phyloP scores from a whole-genome alignment of 2,329 filamentous ascomycete genomes.

The Apiospora saccharicola region DNA sequence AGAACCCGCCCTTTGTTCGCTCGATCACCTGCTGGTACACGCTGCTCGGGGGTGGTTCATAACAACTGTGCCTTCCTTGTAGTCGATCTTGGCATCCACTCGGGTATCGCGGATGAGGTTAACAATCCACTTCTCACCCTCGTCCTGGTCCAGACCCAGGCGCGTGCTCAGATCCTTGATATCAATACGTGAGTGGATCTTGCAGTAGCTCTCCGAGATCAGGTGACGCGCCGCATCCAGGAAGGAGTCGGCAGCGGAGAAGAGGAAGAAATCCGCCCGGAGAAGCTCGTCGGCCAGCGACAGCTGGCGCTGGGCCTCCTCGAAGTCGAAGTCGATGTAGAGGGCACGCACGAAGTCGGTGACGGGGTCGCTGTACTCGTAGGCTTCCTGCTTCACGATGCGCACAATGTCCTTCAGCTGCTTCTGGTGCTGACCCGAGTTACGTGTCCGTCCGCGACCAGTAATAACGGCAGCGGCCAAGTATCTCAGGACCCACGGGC shows the following conservation, averaged over 20 bases:
- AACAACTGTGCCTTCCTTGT: slow-evolving; percentile 96
- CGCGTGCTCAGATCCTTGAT: slow-evolving; percentile 95
- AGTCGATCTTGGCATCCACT: slow-evolving; percentile 99
- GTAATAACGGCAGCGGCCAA: slow-evolving; percentile 94
- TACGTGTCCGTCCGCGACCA: slow-evolving; percentile 81
- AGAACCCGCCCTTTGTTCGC: slow-evolving; percentile 98
- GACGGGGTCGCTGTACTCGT: slow-evolving; percentile 96
- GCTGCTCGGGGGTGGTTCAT: slow-evolving; percentile 99
- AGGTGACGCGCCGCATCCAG: slow-evolving; percentile 94
- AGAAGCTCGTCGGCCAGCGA: slow-evolving; percentile 89
- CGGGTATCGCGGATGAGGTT: slow-evolving; percentile 98
- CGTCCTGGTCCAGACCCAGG: slow-evolving; percentile 89
- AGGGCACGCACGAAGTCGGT: slow-evolving; percentile 96
- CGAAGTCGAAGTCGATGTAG: slow-evolving; percentile 95
- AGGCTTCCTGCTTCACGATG: slow-evolving; percentile 94
- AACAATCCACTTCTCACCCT: slow-evolving; percentile 99
- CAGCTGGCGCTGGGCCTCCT: slow-evolving; percentile 92
- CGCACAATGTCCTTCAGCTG: slow-evolving; percentile 97
- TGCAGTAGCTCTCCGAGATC: slow-evolving; percentile 99
- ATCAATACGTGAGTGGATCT: slow-evolving; percentile 98
- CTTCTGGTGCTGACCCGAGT: slow-evolving; percentile 91
- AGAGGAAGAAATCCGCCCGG: slow-evolving; percentile 94
- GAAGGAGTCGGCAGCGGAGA: slow-evolving; percentile 83
- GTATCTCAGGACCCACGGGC: slow-evolving; percentile 96
- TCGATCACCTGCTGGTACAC: slow-evolving; percentile 99